phyloP scores from a whole-genome alignment of 495 filamentous ascomycete species.

The Penicillium psychrofluorescens region DNA sequence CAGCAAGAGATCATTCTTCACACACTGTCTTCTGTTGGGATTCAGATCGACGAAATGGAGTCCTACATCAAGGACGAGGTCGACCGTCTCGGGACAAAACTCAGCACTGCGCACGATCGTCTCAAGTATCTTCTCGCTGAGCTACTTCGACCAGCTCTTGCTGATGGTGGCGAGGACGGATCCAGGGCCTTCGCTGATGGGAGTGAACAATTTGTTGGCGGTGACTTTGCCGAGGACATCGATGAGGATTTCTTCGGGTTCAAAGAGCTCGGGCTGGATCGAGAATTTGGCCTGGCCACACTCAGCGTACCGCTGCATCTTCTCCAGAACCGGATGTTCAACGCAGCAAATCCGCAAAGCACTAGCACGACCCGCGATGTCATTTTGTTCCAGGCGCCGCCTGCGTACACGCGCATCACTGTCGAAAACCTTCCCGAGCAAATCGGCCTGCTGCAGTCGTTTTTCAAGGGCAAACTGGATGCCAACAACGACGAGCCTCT shows the following conservation, averaged over 20 bases:
- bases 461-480: conserved; percentile 82
- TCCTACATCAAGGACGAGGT: conserved; percentile 90
- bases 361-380: conserved; percentile 46
- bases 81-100: conserved; percentile 77
- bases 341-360: conserved; percentile 67
- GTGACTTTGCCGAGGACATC: conserved; percentile 95
- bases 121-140: conserved; percentile 87
- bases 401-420: conserved; percentile 72
- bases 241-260: conserved; percentile 99
- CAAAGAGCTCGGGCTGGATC: conserved; percentile 87
- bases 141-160: conserved; percentile 81
- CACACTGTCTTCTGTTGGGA: conserved; percentile 71
- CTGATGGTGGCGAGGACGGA: conserved; percentile 73
- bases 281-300: conserved; percentile 76
- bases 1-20: conserved; percentile 83
- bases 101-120: conserved; percentile 79
- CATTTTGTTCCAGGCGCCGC: conserved; percentile 48
- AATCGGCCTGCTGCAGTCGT: conserved; percentile 79
- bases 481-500: conserved; percentile 74
- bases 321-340: conserved; percentile 83
- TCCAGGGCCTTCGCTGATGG: conserved; percentile 89
- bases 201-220: conserved; percentile 92
- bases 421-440: conserved; percentile 66
- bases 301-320: conserved; percentile 92
- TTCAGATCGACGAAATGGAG: conserved; percentile 75